Evolutionary conservation across 805 yeast genomes (phyloP).

Genomic region (Candida odintsovae): DNA sequence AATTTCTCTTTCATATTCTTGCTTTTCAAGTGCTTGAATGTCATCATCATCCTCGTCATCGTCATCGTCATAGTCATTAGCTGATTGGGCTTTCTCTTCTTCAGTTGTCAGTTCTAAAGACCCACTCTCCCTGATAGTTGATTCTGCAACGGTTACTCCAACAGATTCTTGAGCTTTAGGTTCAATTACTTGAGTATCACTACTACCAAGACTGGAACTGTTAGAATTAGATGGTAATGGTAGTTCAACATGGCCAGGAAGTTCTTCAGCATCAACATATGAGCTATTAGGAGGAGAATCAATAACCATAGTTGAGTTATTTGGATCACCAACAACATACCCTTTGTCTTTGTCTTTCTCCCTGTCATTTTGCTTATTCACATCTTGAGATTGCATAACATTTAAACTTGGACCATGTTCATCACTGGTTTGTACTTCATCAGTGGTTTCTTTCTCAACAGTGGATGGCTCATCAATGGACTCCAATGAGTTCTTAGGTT

Average conservation of each 20-base stretch:
- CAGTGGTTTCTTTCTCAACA: neutral
- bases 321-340: neutral
- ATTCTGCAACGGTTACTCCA: neutral
- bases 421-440: neutral
- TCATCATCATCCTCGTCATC: neutral
- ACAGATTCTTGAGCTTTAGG: neutral
- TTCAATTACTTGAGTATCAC: neutral
- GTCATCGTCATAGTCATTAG: neutral
- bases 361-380: too few relatives aligned
- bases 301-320: neutral
- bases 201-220: neutral
- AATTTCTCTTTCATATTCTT: neutral
- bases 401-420: neutral
- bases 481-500: neutral
- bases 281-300: neutral
- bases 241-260: neutral
- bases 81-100: neutral
- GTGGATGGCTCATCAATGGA: neutral
- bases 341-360: neutral
- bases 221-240: neutral
- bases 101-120: conserved; percentile 1
- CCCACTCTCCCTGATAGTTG: neutral
- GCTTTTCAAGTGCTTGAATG: neutral
- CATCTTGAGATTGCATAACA: neutral
- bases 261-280: neutral